phyloP scores from a whole-genome alignment of 2,329 filamentous ascomycete genomes.

The Colletotrichum spinosum region DNA sequence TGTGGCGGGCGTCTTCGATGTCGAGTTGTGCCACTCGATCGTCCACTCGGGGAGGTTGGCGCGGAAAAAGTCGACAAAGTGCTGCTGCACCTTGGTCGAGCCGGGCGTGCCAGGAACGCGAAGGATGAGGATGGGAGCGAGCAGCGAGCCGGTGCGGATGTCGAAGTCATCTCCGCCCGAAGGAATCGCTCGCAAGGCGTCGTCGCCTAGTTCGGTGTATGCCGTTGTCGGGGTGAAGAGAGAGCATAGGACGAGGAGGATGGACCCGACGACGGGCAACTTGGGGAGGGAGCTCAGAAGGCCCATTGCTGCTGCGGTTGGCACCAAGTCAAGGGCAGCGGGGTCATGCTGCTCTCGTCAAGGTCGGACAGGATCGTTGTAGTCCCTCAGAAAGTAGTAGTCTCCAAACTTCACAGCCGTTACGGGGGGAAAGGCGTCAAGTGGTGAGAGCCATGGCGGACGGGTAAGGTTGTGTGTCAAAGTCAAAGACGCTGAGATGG shows the following conservation, averaged over 20 bases:
- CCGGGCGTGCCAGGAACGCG: constrained; percentile 90
- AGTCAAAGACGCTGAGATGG: constrained; percentile 15
- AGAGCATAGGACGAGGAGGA: constrained; percentile 38
- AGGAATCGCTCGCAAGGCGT: constrained; percentile 77
- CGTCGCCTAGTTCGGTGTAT: constrained; percentile 75
- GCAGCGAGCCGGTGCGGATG: constrained; percentile 78
- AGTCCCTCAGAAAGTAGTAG: neutral
- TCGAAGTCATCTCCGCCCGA: constrained; percentile 82
- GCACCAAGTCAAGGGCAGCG: constrained; percentile 26
- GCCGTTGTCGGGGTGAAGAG: constrained; percentile 46
- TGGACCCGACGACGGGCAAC: constrained; percentile 36
- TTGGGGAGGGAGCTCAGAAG: constrained; percentile 30
- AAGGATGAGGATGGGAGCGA: constrained; percentile 88
- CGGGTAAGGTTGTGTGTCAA: constrained; percentile 12
- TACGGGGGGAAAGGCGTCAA: constrained; percentile 20
- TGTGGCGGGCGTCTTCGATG: constrained; percentile 81
- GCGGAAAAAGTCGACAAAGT: constrained; percentile 87
- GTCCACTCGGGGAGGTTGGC: constrained; percentile 81
- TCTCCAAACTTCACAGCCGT: constrained; percentile 8
- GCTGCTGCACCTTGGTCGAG: constrained; percentile 76
- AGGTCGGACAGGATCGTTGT: neutral
- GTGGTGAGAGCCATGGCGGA: constrained; percentile 22
- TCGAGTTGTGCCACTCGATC: constrained; percentile 90
- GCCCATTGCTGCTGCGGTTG: constrained; percentile 31
- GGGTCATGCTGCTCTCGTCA: constrained; percentile 31